These are phyloP conservation scores for Thalia dealbata DNA, from an alignment of 176 grass and related monocot species.

Conservation along the genomic window DNA sequence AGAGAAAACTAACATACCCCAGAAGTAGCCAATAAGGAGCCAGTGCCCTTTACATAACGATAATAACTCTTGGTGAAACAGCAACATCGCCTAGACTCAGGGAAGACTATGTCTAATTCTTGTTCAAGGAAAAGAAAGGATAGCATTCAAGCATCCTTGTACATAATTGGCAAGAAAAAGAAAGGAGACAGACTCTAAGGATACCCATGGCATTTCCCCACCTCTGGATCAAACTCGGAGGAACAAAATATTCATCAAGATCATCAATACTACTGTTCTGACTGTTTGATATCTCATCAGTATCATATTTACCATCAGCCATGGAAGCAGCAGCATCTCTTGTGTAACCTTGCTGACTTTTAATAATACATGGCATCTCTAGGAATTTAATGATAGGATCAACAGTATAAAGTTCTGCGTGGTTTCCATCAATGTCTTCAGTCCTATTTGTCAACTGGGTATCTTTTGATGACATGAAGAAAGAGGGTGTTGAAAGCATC, in stretches of 20 bases:
- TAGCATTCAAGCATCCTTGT: constrained; percentile 3
- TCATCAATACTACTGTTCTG: neutral
- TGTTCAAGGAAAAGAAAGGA: constrained; percentile 31
- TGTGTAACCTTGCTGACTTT: constrained; percentile 8
- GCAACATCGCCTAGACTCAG: constrained; percentile 75
- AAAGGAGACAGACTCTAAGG: constrained; percentile 11
- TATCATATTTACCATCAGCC: constrained; percentile 11
- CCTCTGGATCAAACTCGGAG: constrained; percentile 72
- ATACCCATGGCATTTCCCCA: constrained; percentile 99
- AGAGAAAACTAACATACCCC: constrained; percentile 37
- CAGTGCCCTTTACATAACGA: constrained; percentile 90
- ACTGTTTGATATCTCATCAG: neutral
- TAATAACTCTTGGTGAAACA: constrained; percentile 98
- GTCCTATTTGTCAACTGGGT: neutral
- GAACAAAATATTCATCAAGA: constrained; percentile 37
- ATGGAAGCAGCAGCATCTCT: constrained; percentile 12
- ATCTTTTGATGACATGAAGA: constrained; percentile 14
- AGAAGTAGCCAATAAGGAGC: constrained; percentile 63
- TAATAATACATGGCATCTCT: constrained; percentile 23
- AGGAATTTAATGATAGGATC: constrained; percentile 54
- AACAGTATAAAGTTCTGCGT: constrained; percentile 28
- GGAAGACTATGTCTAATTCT: constrained; percentile 70
- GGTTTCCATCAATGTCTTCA: constrained; percentile 9
- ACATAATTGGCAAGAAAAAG: neutral
- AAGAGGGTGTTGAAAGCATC: constrained; percentile 39